Percentiles rank a stretch among this genome's conserved stretches.
Conservation (phyloP, 768 basidiomycete genomes). For the Suillus variegatus region DNA sequence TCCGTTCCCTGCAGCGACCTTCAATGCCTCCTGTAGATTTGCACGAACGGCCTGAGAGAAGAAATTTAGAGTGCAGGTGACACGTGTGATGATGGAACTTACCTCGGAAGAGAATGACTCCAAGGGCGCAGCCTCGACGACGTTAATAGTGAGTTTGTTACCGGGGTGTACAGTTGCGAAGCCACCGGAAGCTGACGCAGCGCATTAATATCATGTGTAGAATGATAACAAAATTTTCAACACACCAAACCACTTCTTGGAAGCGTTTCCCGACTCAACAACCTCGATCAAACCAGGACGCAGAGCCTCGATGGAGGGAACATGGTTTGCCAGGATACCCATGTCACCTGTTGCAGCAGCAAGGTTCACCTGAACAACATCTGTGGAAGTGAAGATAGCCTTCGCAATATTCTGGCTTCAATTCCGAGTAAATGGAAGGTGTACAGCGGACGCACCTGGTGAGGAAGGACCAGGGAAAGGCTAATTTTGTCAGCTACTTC, state of each 20-base stretch:
- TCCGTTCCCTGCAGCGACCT: slow-evolving; percentile 77
- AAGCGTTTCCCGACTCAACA: slow-evolving; percentile 71
- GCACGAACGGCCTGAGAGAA: slow-evolving; percentile 76
- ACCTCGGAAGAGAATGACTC: slow-evolving; percentile 93
- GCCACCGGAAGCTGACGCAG: slow-evolving; percentile 79
- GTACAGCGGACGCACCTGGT: slow-evolving; percentile 72
- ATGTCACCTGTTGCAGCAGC: slow-evolving; percentile 95
- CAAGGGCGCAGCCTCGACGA: slow-evolving; percentile 91
- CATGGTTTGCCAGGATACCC: slow-evolving; percentile 99
- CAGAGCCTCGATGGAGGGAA: slow-evolving; percentile 94
- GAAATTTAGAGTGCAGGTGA: slow-evolving; percentile 10
- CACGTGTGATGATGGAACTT: slow-evolving; percentile 22
- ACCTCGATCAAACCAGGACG: slow-evolving; percentile 95
- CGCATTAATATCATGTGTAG: slow-evolving; percentile 8
- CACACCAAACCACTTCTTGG: slow-evolving; percentile 98
- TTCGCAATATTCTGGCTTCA: slow-evolving; percentile 34
- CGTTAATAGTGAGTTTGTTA: slow-evolving; percentile 96
- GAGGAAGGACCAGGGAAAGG: slow-evolving; percentile 91
- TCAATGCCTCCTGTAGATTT: slow-evolving; percentile 86
- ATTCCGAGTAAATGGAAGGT: slow-evolving; percentile 12
- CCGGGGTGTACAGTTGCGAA: slow-evolving; percentile 98
- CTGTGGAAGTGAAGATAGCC: slow-evolving; percentile 88
- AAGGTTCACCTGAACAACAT: slow-evolving; percentile 95
- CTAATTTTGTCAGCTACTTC: slow-evolving; percentile 90
- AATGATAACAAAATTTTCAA: slow-evolving; percentile 12